These are phyloP conservation scores for Petrea volubilis DNA, from an alignment of 257 asterid genomes.

Conservation along the genomic window DNA sequence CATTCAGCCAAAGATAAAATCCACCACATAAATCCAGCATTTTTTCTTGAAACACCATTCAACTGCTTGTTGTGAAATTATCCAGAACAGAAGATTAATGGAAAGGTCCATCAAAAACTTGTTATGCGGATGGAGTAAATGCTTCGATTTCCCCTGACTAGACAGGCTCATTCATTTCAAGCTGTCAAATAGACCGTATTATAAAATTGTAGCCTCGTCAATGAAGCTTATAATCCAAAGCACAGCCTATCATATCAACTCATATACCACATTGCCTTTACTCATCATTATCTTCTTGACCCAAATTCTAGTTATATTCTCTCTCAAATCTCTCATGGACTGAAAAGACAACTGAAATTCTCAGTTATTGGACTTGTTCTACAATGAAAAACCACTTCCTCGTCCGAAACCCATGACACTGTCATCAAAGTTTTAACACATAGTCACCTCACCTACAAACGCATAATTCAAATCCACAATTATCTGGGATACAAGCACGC, in stretches of 20 bases:
- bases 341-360: slow-evolving; percentile 8
- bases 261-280: background rate
- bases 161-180: background rate
- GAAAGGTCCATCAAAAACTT: background rate
- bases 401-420: background rate
- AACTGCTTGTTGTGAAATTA: background rate
- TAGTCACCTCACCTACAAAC: background rate
- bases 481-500: background rate
- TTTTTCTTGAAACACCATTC: background rate
- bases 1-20: background rate
- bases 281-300: background rate
- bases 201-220: background rate
- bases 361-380: background rate
- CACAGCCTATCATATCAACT: slow-evolving; percentile 6
- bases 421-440: background rate
- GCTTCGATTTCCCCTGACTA: background rate
- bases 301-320: background rate
- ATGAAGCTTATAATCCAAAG: slow-evolving; percentile 2
- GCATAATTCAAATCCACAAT: background rate
- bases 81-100: background rate
- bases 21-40: background rate
- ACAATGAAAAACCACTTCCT: background rate
- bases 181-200: background rate
- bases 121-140: background rate
- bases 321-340: background rate